Evolutionary conservation across 1,284 basidiomycete genomes (phyloP).

Genomic region (Austroboletus novae-zelandiae): DNA sequence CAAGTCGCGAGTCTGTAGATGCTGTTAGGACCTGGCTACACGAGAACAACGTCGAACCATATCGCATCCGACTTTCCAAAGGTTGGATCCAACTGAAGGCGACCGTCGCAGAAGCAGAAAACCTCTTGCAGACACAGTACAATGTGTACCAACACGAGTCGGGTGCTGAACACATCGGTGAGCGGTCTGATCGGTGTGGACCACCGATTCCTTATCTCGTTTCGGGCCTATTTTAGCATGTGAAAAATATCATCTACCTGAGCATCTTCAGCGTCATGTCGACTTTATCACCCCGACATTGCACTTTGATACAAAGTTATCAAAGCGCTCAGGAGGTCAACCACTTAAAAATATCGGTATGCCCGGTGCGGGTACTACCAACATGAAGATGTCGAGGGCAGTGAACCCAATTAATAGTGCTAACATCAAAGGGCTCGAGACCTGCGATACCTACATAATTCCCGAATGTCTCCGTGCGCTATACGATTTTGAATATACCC

Average conservation of each 20-base stretch:
- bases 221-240: conserved; percentile 34
- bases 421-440: conserved; percentile 26
- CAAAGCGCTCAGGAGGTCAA: conserved; percentile 11
- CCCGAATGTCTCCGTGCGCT: conserved; percentile 46
- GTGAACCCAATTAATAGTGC: too few relatives aligned
- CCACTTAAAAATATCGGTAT: conserved; percentile 21
- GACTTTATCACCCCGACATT: conserved; percentile 48
- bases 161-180: conserved; percentile 32
- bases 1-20: conserved; percentile 36
- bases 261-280: conserved; percentile 40
- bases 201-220: neutral
- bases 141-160: conserved; percentile 42
- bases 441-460: conserved; percentile 45
- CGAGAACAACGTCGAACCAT: conserved; percentile 34
- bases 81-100: conserved; percentile 45
- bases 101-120: conserved; percentile 43
- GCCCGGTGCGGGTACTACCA: conserved; percentile 30
- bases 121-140: conserved; percentile 43
- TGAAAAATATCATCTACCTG: conserved; percentile 44
- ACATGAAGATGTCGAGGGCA: too few relatives aligned
- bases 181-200: conserved; percentile 3
- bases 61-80: conserved; percentile 36
- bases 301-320: conserved; percentile 36
- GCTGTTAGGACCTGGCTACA: conserved; percentile 41
- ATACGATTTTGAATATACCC: conserved; percentile 45